Conservation (phyloP, 139 green algal species). For the Volvox reticuliferus region DNA sequence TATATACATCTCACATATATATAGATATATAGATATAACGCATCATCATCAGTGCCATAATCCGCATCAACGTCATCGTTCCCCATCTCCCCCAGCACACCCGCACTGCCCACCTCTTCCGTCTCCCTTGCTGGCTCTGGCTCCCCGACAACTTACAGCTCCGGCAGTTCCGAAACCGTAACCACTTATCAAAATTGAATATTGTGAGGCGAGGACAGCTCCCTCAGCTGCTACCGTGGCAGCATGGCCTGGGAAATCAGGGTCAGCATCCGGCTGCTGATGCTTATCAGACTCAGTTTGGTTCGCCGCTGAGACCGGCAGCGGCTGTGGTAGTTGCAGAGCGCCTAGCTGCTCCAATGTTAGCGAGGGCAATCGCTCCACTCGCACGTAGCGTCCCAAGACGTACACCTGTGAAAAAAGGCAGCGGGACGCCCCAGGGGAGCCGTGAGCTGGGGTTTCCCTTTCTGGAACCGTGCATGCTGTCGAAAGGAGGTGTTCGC, state of each 20-base stretch:
- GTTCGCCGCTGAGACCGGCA: background rate
- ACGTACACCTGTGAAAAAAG: conserved; percentile 32
- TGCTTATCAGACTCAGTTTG: too few species aligned
- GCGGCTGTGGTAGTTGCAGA: background rate
- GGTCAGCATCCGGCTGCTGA: background rate
- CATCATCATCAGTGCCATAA: background rate
- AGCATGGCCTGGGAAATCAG: background rate
- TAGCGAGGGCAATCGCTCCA: conserved; percentile 25
- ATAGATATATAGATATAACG: too few species aligned
- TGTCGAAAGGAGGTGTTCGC: too few species aligned
- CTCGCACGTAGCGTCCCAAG: conserved; percentile 17
- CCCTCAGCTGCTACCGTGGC: too few species aligned
- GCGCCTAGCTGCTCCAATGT: background rate
- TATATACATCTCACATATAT: too few species aligned
- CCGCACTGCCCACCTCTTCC: background rate
- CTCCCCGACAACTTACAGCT: too few species aligned
- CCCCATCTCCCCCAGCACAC: background rate
- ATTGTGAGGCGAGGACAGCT: background rate
- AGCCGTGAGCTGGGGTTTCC: background rate
- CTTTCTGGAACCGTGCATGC: background rate
- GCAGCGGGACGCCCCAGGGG: background rate
- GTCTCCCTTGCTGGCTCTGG: too few species aligned
- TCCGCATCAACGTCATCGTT: background rate
- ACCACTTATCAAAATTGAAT: conserved; percentile 52
- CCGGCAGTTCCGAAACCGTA: background rate